A percentile compares a stretch with the other conserved stretches of the same genome.
Conservation (phyloP, 495 filamentous ascomycete species). For the Penicillium coffeae region DNA sequence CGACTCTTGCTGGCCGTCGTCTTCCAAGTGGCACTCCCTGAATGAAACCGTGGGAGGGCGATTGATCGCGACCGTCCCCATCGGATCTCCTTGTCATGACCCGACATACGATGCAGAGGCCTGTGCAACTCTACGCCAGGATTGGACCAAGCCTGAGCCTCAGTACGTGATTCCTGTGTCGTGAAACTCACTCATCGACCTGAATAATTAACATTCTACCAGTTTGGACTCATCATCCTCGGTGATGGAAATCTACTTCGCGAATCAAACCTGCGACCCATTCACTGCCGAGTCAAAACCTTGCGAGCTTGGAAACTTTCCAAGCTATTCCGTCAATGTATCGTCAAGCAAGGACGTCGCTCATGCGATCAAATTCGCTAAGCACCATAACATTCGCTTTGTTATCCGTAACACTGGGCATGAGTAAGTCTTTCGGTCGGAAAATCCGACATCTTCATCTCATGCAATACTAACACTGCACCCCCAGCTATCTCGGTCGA, state of each 20-base stretch:
- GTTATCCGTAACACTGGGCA: constrained; percentile 64
- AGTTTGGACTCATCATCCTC: constrained; percentile 36
- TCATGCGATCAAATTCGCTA: constrained; percentile 48
- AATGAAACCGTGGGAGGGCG: constrained; percentile 38
- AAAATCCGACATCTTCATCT: background rate
- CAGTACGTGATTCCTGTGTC: constrained; percentile 17
- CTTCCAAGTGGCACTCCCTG: constrained; percentile 31
- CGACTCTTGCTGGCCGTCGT: background rate
- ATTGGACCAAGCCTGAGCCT: constrained; percentile 21
- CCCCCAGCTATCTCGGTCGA: constrained; percentile 48
- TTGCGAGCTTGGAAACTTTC: constrained; percentile 58
- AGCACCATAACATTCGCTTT: constrained; percentile 55
- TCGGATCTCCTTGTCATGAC: constrained; percentile 42
- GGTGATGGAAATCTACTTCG: constrained; percentile 41
- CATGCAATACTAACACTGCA: background rate
- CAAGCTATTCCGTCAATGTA: constrained; percentile 49
- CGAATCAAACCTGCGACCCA: constrained; percentile 54
- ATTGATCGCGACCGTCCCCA: constrained; percentile 39
- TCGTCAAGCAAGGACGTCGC: constrained; percentile 31
- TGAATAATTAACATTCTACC: background rate
- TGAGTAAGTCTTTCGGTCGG: constrained; percentile 42
- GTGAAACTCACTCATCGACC: background rate
- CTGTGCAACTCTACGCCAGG: constrained; percentile 22
- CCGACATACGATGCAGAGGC: constrained; percentile 28
- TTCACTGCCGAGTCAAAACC: constrained; percentile 39